Base-by-base conservation (phyloP, 1,284 basidiomycete genomes). In the Fistulinella cinereoalba region DNA sequence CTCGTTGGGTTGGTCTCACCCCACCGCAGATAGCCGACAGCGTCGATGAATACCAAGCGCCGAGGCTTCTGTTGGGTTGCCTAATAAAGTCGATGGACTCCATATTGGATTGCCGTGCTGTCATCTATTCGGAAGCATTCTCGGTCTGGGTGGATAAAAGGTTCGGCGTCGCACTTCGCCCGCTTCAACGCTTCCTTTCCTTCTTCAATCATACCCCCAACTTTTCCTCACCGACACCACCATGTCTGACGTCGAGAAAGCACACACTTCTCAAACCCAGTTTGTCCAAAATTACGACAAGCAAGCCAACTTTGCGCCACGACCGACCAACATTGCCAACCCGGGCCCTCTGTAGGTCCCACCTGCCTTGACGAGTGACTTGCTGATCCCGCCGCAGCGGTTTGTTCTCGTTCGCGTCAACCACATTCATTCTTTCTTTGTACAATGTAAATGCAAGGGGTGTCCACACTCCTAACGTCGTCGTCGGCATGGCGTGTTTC, bases 401-500 rank as follows among this genome's bases (percentile, higher is more conserved):
- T 23, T 69, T 88, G 38, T 83, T 83, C 62, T 79, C 81, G 39
- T 89, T 88, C 64, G 85, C 84, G 9, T 79, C 81, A 2, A 88
- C 85, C 25, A 87, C 84, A 0, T 76, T 88, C 60, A 77, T 88
- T 51, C 71, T 87, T 41, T 85, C 84, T 6, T 54, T 88, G 59
- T 83, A 77, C 73, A 88, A 85, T 61, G 69, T 77, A 33, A 60
- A 73, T 44, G 68, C 82, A 31, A 72, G 80, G 18, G 68, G 70
- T 15, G 69, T 88, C 46, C 56, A 60, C 19, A 64, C 64, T 3
- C 77, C 84, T 25, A 93, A 94, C 60, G 80, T 87, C 44, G 80
- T 95, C 52, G 76, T 94, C 47, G 91, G 89, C 52, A 88, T 94
- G 81, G 88, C 89, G 7, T 65, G 89, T 51, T 87, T 80, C 64